Conservation (phyloP, 2,329 filamentous ascomycete genomes). For the Aspergillus pseudotamarii region DNA sequence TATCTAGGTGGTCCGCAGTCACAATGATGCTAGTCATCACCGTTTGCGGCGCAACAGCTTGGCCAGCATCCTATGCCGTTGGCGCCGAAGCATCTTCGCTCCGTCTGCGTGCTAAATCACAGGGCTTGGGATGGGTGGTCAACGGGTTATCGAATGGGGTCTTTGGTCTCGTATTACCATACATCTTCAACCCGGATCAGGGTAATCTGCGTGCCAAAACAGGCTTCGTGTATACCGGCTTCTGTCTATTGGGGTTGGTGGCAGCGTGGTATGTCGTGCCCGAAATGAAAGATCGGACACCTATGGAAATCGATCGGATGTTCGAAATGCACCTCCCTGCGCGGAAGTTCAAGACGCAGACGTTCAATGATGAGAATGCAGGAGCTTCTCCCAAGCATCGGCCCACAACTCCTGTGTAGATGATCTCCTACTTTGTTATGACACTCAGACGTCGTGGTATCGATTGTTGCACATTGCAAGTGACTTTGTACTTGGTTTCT, state of each 20-base stretch:
- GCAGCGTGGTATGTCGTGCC: conserved; percentile 53
- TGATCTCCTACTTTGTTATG: background rate
- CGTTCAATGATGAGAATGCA: background rate
- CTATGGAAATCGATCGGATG: conserved; percentile 52
- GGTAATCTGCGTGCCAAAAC: conserved; percentile 46
- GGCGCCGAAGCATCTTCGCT: conserved; percentile 39
- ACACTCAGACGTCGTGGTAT: background rate
- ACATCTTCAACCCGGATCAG: conserved; percentile 54
- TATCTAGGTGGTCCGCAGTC: conserved; percentile 43
- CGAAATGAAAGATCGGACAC: conserved; percentile 55
- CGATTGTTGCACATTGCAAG: background rate
- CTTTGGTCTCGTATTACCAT: conserved; percentile 53
- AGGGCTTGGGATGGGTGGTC: conserved; percentile 46
- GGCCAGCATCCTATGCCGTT: conserved; percentile 42
- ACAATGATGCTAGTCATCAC: conserved; percentile 51
- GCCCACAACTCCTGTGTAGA: background rate
- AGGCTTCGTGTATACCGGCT: conserved; percentile 44
- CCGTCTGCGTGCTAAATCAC: conserved; percentile 41
- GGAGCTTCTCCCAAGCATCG: background rate
- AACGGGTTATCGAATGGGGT: conserved; percentile 45
- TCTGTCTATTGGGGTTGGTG: conserved; percentile 33
- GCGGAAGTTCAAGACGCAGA: conserved; percentile 29
- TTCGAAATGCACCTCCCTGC: conserved; percentile 30
- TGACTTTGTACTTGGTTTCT: background rate
- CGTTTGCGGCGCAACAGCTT: conserved; percentile 36